Evolutionary conservation across 2,329 filamentous ascomycete genomes (phyloP).

Genomic region (Arthrobotrys sphaeroides): DNA sequence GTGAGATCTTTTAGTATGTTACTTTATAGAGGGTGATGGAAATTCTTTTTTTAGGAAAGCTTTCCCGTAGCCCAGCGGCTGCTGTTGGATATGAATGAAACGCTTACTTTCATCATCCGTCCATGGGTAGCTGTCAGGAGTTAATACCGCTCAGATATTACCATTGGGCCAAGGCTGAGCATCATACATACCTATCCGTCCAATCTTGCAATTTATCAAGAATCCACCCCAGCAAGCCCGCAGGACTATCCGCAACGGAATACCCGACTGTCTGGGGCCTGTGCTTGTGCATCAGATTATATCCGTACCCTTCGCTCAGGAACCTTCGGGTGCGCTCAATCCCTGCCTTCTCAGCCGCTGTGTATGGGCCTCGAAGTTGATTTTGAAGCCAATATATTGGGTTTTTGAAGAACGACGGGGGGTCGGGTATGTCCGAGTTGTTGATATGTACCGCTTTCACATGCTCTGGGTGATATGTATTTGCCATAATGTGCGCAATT

Average conservation of each 20-base stretch:
- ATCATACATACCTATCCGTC: constrained; percentile 66
- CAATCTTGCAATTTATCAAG: constrained; percentile 83
- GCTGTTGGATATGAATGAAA: neutral
- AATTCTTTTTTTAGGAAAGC: too few species aligned
- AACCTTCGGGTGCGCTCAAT: constrained; percentile 70
- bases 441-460: constrained; percentile 71
- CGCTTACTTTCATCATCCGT: constrained; percentile 35
- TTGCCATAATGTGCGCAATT: constrained; percentile 68
- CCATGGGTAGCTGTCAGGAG: constrained; percentile 24
- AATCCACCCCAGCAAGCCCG: constrained; percentile 78
- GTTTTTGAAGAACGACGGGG: constrained; percentile 66
- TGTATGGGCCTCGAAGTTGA: constrained; percentile 66
- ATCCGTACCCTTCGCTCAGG: constrained; percentile 67
- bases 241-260: constrained; percentile 74
- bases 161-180: neutral
- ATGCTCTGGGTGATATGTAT: constrained; percentile 58
- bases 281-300: constrained; percentile 71
- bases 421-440: constrained; percentile 64
- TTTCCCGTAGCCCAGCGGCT: constrained; percentile 61
- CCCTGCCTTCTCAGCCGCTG: constrained; percentile 65
- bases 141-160: neutral
- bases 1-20: constrained; percentile 69
- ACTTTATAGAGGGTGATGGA: too few species aligned
- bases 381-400: constrained; percentile 70
- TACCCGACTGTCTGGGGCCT: constrained; percentile 79